Percentiles rank a stretch among this genome's conserved stretches.
Evolutionary conservation across 495 filamentous ascomycete genomes (phyloP).

Genomic region (Talaromyces stipitatus): DNA sequence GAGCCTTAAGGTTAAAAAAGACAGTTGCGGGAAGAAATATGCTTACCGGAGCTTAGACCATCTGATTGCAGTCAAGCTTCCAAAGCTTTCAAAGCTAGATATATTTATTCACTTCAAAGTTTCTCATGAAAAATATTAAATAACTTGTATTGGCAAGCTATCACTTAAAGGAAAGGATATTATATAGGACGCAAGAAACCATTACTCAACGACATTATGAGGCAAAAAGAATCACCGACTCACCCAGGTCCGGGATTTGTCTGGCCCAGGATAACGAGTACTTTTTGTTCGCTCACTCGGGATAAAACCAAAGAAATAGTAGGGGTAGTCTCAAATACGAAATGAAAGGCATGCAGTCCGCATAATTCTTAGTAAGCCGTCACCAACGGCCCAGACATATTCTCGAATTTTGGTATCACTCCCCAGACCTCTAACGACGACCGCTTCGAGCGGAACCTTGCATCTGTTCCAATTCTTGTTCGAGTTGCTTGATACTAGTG

Average conservation of each 20-base stretch:
- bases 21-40: neutral
- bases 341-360: neutral
- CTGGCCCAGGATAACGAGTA: constrained; percentile 3
- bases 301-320: constrained; percentile 16
- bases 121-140: constrained; percentile 15
- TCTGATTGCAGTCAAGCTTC: neutral
- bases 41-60: constrained; percentile 3
- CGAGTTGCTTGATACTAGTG: constrained; percentile 81
- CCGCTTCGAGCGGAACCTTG: constrained; percentile 91
- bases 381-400: constrained; percentile 13
- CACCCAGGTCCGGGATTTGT: neutral
- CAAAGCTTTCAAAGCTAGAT: neutral
- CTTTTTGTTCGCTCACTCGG: constrained; percentile 10
- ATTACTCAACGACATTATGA: constrained; percentile 38
- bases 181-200: constrained; percentile 43
- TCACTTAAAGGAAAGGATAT: constrained; percentile 38
- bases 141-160: constrained; percentile 29
- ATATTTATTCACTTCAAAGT: too few relatives aligned
- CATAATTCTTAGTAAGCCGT: constrained; percentile 10
- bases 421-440: constrained; percentile 60
- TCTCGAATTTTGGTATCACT: neutral
- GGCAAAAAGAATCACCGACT: constrained; percentile 19
- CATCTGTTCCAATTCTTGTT: constrained; percentile 85
- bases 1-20: neutral
- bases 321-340: neutral